Evolutionary conservation across 768 basidiomycete species (phyloP).

Genomic region (Bullera alba): DNA sequence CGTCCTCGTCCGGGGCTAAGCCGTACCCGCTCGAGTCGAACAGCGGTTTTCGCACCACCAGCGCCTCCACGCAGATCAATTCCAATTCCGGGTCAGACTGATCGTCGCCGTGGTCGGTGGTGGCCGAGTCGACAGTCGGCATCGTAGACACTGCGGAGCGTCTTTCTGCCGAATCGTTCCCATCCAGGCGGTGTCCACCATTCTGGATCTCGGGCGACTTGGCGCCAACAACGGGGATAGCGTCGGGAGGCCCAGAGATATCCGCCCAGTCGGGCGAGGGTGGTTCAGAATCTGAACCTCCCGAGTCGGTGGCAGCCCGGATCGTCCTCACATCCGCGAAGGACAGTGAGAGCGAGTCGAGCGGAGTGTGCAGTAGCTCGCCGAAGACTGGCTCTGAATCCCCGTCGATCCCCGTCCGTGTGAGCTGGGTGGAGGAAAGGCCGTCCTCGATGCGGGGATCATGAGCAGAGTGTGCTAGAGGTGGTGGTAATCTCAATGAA

Average conservation of each 20-base stretch:
- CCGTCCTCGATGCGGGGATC: no score
- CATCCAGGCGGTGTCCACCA: neutral
- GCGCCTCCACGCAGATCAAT: conserved; percentile 42
- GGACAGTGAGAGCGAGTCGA: conserved; percentile 39
- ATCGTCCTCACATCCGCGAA: conserved; percentile 37
- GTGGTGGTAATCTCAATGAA: no score
- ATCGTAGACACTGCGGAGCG: neutral
- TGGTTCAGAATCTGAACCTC: no score
- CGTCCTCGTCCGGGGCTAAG: conserved; percentile 10
- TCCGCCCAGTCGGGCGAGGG: neutral
- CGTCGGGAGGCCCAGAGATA: neutral
- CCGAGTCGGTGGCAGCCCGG: no score
- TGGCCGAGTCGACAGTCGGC: neutral
- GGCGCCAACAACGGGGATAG: no score
- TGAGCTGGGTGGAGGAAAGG: no score
- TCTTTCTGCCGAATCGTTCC: neutral
- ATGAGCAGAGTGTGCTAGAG: no score
- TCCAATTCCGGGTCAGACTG: conserved; percentile 10
- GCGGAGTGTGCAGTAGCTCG: conserved; percentile 32
- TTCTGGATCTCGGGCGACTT: conserved; percentile 1
- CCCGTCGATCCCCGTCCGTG: no score
- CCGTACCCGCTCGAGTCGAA: conserved; percentile 5
- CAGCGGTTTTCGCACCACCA: conserved; percentile 38
- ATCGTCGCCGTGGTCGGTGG: neutral
- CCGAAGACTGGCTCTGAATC: conserved; percentile 18